Evolutionary conservation across 768 basidiomycete species (phyloP).

Genomic region (Rhodotorula paludigena): DNA sequence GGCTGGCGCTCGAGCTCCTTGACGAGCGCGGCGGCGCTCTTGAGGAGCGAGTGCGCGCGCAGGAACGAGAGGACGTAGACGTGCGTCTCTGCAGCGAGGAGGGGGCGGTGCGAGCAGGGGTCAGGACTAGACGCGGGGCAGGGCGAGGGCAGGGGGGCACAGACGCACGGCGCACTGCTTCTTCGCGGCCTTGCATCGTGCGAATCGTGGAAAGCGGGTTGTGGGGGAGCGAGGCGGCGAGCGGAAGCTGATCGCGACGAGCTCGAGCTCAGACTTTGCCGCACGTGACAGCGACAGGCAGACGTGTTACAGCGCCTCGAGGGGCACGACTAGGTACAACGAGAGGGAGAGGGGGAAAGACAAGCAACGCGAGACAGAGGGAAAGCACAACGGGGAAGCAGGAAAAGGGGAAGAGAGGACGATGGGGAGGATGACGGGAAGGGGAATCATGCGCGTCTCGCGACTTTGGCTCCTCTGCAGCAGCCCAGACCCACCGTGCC

Average conservation of each 20-base stretch:
- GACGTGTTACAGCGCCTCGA: too few species aligned
- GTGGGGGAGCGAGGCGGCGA: neutral
- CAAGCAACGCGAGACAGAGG: too few species aligned
- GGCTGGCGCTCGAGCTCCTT: conserved; percentile 33
- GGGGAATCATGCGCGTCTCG: too few species aligned
- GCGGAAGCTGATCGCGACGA: neutral
- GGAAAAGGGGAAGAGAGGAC: too few species aligned
- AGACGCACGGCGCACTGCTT: conserved; percentile 22
- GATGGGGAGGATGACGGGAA: too few species aligned
- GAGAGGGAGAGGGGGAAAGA: too few species aligned
- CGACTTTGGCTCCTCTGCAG: too few species aligned
- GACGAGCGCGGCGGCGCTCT: conserved; percentile 36
- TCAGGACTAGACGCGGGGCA: neutral
- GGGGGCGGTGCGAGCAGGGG: neutral
- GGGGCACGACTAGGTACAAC: too few species aligned
- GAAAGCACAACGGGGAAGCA: too few species aligned
- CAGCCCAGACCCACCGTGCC: too few species aligned
- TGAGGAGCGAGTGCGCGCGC: conserved; percentile 31
- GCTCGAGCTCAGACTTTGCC: neutral
- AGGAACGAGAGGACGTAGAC: conserved; percentile 41
- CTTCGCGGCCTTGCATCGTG: neutral
- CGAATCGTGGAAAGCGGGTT: too few species aligned
- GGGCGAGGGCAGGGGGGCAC: neutral
- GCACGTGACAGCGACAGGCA: too few species aligned
- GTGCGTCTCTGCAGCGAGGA: conserved; percentile 21